A percentile compares a stretch with the other conserved stretches of the same genome.
These are phyloP conservation scores for Oryza glumipatula DNA, from an alignment of 176 grass and related monocot genomes.

Conservation along the genomic window DNA sequence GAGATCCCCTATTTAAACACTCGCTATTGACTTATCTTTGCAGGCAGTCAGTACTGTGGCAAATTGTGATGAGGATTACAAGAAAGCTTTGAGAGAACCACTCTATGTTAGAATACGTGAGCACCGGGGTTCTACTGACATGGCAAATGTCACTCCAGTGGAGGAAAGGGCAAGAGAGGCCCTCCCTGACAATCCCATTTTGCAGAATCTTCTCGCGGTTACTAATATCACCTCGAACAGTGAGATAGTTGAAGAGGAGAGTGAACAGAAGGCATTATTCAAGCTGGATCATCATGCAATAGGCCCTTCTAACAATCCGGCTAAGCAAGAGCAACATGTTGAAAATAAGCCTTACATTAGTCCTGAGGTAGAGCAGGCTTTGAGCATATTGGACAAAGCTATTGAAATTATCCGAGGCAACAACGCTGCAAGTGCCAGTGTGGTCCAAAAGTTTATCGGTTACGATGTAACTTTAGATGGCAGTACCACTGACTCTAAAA, in stretches of 20 bases:
- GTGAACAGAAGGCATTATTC: constrained; percentile 34
- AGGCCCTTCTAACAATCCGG: neutral
- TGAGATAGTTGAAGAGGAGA: constrained; percentile 84
- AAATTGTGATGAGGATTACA: constrained; percentile 70
- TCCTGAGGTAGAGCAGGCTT: constrained; percentile 73
- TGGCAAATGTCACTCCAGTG: constrained; percentile 20
- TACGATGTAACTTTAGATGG: constrained; percentile 27
- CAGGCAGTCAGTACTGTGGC: constrained; percentile 86
- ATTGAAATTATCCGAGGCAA: constrained; percentile 59
- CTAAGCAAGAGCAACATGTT: constrained; percentile 6
- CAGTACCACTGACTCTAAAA: constrained; percentile 15
- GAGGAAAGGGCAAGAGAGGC: constrained; percentile 29
- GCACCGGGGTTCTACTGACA: constrained; percentile 45
- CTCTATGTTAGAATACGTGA: constrained; percentile 74
- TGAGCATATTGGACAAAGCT: constrained; percentile 70
- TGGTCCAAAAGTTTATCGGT: constrained; percentile 39
- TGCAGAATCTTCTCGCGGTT: constrained; percentile 30
- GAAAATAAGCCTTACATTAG: constrained; percentile 46
- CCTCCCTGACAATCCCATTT: constrained; percentile 27
- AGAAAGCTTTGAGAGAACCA: constrained; percentile 66
- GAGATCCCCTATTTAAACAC: constrained; percentile 7
- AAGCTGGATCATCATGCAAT: constrained; percentile 36
- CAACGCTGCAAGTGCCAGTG: constrained; percentile 2
- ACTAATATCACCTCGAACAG: constrained; percentile 38
- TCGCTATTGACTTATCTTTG: constrained; percentile 23